Percentiles rank a stretch among this genome's conserved stretches.
phyloP scores from a whole-genome alignment of 805 yeast species.

The Starmerella sp. region DNA sequence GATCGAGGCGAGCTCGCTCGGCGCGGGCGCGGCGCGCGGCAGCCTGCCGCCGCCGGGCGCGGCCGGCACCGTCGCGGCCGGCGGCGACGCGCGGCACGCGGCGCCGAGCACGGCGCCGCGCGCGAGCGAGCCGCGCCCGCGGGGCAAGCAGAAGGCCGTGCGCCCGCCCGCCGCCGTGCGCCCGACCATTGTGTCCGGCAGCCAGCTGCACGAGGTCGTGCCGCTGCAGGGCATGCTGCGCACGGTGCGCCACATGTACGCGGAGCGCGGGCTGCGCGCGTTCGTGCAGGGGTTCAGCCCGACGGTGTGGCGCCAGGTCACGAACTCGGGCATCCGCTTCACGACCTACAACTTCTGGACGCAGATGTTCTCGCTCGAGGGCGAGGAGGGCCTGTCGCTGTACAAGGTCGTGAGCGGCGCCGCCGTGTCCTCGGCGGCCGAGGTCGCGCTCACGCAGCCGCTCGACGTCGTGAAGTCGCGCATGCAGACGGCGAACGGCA shows the following conservation, averaged over 20 bases:
- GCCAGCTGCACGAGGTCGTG: not conserved
- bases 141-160: not conserved
- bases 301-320: slow-evolving; percentile 70
- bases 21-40: slow-evolving; percentile 25
- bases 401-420: slow-evolving; percentile 35
- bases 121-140: not conserved
- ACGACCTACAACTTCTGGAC: slow-evolving; percentile 69
- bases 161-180: slow-evolving; percentile 2
- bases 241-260: slow-evolving; percentile 46
- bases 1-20: slow-evolving; percentile 41
- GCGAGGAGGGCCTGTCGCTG: slow-evolving; percentile 20
- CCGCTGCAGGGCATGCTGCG: slow-evolving; percentile 15
- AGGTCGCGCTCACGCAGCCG: slow-evolving; percentile 74
- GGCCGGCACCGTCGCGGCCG: slow-evolving; percentile 9
- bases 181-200: not conserved
- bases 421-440: slow-evolving; percentile 42
- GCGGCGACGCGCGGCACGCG: not conserved
- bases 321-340: slow-evolving; percentile 71
- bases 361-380: slow-evolving; percentile 37
- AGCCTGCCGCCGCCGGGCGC: slow-evolving; percentile 28
- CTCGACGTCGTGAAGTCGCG: slow-evolving; percentile 78
- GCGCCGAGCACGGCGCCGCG: not conserved
- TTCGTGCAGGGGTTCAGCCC: slow-evolving; percentile 74
- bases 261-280: slow-evolving; percentile 61
- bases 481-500: slow-evolving; percentile 52